Evolutionary conservation across 345 rosid species (phyloP).

Genomic region (Sapria himalayana): DNA sequence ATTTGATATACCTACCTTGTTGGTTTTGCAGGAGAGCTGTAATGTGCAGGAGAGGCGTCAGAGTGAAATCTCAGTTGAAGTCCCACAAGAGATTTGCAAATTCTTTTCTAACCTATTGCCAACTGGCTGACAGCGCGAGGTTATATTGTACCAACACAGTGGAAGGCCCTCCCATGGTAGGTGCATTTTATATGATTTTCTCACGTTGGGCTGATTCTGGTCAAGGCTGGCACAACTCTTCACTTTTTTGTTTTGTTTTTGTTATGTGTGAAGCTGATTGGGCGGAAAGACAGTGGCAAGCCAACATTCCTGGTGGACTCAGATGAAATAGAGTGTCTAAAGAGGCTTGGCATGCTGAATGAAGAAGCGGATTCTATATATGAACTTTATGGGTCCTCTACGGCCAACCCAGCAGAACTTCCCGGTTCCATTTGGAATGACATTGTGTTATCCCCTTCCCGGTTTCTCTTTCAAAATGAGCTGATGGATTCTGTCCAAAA

Average conservation of each 20-base stretch:
- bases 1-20: background rate
- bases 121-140: conserved; percentile 60
- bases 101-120: conserved; percentile 53
- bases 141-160: conserved; percentile 64
- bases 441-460: conserved; percentile 22
- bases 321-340: conserved; percentile 29
- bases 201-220: background rate
- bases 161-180: conserved; percentile 62
- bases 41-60: conserved; percentile 55
- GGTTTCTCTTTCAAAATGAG: conserved; percentile 22
- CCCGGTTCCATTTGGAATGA: conserved; percentile 56
- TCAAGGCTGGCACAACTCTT: background rate
- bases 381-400: conserved; percentile 40
- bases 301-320: conserved; percentile 48
- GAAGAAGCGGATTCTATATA: conserved; percentile 43
- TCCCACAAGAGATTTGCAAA: conserved; percentile 78
- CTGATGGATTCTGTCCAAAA: conserved; percentile 18
- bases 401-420: conserved; percentile 16
- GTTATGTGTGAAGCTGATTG: conserved; percentile 36
- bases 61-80: conserved; percentile 58
- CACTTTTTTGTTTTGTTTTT: background rate
- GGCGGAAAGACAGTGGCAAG: conserved; percentile 57
- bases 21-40: conserved; percentile 47
- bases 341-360: conserved; percentile 21
- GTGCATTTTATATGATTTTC: background rate